Conservation (phyloP, 768 basidiomycete genomes). For the Daedalea quercina region DNA sequence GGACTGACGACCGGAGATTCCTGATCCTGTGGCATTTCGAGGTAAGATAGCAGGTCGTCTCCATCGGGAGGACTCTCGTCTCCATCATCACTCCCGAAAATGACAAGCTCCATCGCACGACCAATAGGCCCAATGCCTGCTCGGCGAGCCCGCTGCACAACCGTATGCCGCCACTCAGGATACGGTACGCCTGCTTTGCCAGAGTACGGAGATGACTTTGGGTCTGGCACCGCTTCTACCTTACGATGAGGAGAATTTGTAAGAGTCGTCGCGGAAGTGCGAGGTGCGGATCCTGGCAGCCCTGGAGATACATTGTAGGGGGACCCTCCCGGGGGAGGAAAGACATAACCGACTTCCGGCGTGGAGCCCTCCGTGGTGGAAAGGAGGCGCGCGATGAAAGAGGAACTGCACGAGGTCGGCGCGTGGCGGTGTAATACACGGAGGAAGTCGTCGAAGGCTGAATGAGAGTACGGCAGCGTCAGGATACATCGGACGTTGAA, state of each 20-base stretch:
- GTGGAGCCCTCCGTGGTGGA: neutral
- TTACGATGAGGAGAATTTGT: too few species aligned
- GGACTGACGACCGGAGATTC: neutral
- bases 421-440: constrained; percentile 20
- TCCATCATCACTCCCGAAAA: constrained; percentile 14
- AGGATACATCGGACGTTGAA: too few species aligned
- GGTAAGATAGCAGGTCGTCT: constrained; percentile 10
- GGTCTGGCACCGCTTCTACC: neutral
- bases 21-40: constrained; percentile 14
- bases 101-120: constrained; percentile 40
- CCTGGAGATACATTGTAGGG: neutral
- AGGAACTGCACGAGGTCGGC: constrained; percentile 9
- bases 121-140: constrained; percentile 56
- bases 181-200: constrained; percentile 33
- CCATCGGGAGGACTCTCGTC: constrained; percentile 9
- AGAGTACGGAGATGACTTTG: neutral
- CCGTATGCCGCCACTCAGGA: constrained; percentile 57
- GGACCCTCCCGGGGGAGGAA: neutral
- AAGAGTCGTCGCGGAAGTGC: neutral
- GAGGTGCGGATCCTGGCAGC: neutral
- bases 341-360: neutral
- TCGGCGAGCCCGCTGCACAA: constrained; percentile 44
- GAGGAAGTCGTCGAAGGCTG: constrained; percentile 10
- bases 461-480: neutral
- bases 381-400: constrained; percentile 12